Percentiles rank a stretch among this genome's conserved stretches.
These are phyloP conservation scores for Debaryomyces subglobosus DNA, from an alignment of 1,139 yeast species.

Conservation along the genomic window DNA sequence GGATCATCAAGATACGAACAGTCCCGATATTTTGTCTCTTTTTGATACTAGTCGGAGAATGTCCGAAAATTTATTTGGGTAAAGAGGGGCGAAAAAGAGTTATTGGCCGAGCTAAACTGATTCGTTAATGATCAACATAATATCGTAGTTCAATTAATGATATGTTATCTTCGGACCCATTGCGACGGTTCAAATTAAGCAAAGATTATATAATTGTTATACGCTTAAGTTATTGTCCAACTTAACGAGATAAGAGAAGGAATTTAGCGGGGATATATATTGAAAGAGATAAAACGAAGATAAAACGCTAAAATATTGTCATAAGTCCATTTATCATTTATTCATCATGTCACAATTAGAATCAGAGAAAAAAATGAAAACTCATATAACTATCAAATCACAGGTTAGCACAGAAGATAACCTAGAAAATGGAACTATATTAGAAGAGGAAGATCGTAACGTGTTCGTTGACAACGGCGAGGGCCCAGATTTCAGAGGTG, in stretches of 20 bases:
- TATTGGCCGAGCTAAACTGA: background rate
- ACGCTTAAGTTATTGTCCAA: background rate
- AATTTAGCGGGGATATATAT: constrained; percentile 4
- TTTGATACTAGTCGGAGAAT: background rate
- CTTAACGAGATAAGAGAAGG: background rate
- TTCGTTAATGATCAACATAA: background rate
- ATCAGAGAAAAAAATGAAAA: constrained; percentile 4
- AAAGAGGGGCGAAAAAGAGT: background rate
- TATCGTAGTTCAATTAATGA: background rate
- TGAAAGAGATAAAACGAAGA: background rate
- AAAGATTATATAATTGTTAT: background rate
- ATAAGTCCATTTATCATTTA: background rate
- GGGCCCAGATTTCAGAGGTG: constrained; percentile 17
- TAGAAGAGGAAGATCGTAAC: background rate
- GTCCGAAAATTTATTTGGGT: background rate
- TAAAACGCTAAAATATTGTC: background rate
- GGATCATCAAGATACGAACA: background rate
- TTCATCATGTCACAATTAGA: background rate
- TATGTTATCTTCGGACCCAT: background rate
- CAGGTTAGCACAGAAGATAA: background rate
- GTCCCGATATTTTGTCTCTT: background rate
- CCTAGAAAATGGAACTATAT: constrained; percentile 1
- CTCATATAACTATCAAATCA: background rate
- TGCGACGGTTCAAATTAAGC: too few relatives aligned
- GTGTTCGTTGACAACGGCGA: constrained; percentile 8